Conservation (phyloP, 23 red algal species). For the Pyropia yezoensis region DNA sequence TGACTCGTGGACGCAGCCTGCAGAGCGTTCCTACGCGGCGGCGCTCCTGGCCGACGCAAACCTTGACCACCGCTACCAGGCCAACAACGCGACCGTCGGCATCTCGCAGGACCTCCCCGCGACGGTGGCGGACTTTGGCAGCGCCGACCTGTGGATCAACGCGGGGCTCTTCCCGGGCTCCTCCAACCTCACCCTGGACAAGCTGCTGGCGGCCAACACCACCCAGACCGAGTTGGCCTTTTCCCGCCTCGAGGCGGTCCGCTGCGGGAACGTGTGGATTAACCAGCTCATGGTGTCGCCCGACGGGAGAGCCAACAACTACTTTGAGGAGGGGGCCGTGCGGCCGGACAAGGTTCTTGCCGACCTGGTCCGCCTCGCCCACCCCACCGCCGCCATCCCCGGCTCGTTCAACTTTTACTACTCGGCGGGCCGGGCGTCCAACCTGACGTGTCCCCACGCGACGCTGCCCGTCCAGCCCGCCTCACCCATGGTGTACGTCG, state of each 20-base stretch:
- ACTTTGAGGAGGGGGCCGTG: constrained; percentile 6
- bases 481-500: no score
- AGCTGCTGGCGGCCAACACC: neutral
- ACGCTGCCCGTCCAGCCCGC: no score
- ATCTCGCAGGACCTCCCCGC: neutral
- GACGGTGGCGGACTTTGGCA: constrained; percentile 6
- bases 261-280: constrained; percentile 13
- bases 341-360: constrained; percentile 7
- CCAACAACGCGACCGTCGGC: neutral
- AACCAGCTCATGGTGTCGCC: neutral
- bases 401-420: constrained; percentile 14
- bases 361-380: constrained; percentile 1
- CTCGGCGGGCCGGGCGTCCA: neutral
- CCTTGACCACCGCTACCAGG: constrained; percentile 2
- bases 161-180: neutral
- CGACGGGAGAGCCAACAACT: constrained; percentile 4
- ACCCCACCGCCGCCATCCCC: neutral
- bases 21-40: neutral
- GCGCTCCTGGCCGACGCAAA: constrained; percentile 5
- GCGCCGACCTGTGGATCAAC: constrained; percentile 14
- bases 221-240: neutral
- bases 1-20: neutral
- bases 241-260: neutral
- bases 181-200: neutral
- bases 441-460: no score